Evolutionary conservation across 306 rosid genomes (phyloP).

Genomic region (Dalbergia cultrata): DNA sequence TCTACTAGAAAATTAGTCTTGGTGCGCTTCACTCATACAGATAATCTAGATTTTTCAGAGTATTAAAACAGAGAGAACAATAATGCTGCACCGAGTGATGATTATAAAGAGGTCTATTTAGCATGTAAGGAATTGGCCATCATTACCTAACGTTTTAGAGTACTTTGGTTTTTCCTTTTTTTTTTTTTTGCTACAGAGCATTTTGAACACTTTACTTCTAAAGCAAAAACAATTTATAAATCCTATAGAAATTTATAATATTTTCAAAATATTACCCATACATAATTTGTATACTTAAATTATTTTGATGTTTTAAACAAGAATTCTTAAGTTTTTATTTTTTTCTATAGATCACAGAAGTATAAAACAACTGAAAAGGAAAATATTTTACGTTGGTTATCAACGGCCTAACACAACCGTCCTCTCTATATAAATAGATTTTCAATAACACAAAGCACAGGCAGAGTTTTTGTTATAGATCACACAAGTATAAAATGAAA

Average conservation of each 20-base stretch:
- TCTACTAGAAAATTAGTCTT: background rate
- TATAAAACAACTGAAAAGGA: no score
- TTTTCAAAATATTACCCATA: background rate
- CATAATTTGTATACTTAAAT: background rate
- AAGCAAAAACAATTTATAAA: background rate
- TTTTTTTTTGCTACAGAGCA: background rate
- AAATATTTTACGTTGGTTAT: no score
- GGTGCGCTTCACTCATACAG: constrained; percentile 1
- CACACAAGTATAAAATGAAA: background rate
- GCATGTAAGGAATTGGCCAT: constrained; percentile 8
- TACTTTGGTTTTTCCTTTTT: background rate
- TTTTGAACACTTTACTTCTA: background rate
- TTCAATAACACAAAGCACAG: no score
- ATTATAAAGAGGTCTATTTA: constrained; percentile 11
- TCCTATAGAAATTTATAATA: background rate
- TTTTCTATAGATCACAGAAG: no score
- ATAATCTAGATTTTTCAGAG: background rate
- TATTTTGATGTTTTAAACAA: background rate
- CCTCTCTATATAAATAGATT: no score
- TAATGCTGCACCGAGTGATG: constrained; percentile 18
- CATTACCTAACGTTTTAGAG: background rate
- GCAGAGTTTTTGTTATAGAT: background rate
- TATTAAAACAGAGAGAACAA: constrained; percentile 7
- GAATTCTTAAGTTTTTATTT: background rate
- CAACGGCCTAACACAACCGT: no score